These are phyloP conservation scores for Casuarina glauca DNA, from an alignment of 306 rosid genomes.

Conservation along the genomic window DNA sequence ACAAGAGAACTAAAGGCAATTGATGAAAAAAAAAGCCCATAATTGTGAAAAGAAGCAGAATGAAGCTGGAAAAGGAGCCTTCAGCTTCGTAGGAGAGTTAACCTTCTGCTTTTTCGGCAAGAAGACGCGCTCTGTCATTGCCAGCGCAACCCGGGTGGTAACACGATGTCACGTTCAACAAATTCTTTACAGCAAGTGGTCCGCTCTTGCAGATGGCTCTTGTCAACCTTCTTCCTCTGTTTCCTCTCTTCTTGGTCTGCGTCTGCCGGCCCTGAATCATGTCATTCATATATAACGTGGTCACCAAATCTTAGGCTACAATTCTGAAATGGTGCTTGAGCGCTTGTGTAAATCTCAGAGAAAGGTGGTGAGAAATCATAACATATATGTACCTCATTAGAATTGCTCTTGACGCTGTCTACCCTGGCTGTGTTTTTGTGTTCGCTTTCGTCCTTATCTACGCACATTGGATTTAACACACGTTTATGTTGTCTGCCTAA, in stretches of 20 bases:
- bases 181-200: slow-evolving; percentile 43
- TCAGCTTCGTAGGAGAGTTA: slow-evolving; percentile 30
- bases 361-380: neutral
- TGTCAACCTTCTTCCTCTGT: slow-evolving; percentile 36
- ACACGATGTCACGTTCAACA: slow-evolving; percentile 52
- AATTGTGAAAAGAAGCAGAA: neutral
- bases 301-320: neutral
- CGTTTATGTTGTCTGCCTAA: neutral
- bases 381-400: slow-evolving; percentile 19
- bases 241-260: slow-evolving; percentile 35
- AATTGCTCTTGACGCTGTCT: slow-evolving; percentile 20
- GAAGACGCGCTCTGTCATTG: slow-evolving; percentile 31
- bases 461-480: slow-evolving; percentile 12
- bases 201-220: slow-evolving; percentile 30
- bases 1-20: neutral
- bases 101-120: slow-evolving; percentile 36
- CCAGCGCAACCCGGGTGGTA: slow-evolving; percentile 50
- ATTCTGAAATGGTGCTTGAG: neutral
- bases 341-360: neutral
- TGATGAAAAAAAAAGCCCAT: neutral
- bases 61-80: slow-evolving; percentile 12
- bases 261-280: slow-evolving; percentile 30
- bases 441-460: slow-evolving; percentile 28
- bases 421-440: slow-evolving; percentile 38
- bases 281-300: neutral